Evolutionary conservation across 2,329 filamentous ascomycete species (phyloP), one percentile per base, ranked within the genome.

Genomic region (Botrytis paeoniae): DNA sequence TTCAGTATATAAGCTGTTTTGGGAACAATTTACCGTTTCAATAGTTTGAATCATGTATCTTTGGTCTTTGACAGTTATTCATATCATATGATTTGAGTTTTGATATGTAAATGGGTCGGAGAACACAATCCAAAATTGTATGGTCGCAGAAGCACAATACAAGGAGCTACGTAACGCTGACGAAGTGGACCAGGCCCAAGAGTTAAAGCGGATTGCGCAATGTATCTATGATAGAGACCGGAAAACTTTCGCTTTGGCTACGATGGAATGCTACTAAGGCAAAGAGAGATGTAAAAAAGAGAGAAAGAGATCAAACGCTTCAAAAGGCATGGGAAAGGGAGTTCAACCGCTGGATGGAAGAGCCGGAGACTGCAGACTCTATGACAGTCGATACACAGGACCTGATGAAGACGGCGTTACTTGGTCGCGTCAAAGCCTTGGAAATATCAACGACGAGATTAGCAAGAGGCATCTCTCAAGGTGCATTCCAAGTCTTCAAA

Each of bases 401-500:
- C 25, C 51, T 16, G 51, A 29, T 29, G 51, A 54, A 54, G 25
- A 54, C 51, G n/a, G 51, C 29, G 25, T 29, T 54, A 18, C 2
- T n/a, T 54, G 51, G n/a, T 16, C 51, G 12, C 5, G 0, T 54
- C 51, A 54, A 54, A 29, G 12, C 4, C n/a, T 54, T 5, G 2
- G 16, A 16, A 8, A 16, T 29, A 54, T 54, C 51, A 29, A 54
- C 35, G 1, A 14, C 1, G 9, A 37, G 7, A 60, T 16, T 8
- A 25, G 32, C 1, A 6, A 9, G 0, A 12, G 0, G 5, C 35
- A 61, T 25, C 12, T n/a, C 4, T 0, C 2, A 8, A 25, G 0
- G 4, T 61, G 59, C 6, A 16, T 62, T 25, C 60, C 60, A n/a
- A 41, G 8, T 25, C 1, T 25, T 7, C 35, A 16, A 1, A 1